Evolutionary conservation across 768 basidiomycete species (phyloP), one percentile per base, ranked within the genome.

Genomic region (Rhizopogon vinicolor): DNA sequence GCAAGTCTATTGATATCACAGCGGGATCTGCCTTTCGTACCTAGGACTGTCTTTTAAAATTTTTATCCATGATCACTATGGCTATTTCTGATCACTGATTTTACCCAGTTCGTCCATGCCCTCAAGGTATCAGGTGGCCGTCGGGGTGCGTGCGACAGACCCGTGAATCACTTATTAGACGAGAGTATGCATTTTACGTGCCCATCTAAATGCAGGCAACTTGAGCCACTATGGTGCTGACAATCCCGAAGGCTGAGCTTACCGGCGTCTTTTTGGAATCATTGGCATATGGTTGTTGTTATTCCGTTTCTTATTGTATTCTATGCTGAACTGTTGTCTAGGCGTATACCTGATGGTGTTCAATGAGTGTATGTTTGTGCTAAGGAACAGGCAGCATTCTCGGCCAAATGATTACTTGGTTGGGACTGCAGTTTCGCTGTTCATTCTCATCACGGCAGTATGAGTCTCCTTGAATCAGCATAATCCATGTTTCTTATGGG

Each of bases 301-400:
- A 41, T 10, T 7, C 25, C 14, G n/a, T 52, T 28, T 51, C 18
- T 14, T 35, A 18, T 3, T 12, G n/a, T 25, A 16, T 14, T 25
- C 12, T 7, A 13, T 44, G 16, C 39, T 33, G 9, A 42, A 35
- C 25, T 14, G 25, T 28, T 29, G 18, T 8, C 6, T 41, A 58
- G 58, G 58, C 37, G 25, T 44, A 31, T 57, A 58, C 19, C 16
- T 58, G 19, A 58, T 57, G 58, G 49, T 58, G 13, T 58, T 58
- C 18, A 46, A 12, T 18, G 43, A 57, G 8, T 58, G 58, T 39
- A 46, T 58, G 43, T 19, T 3, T 35, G 58, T 57, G 18, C 18
- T 58, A 12, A 49, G 42, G 37, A 57, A 58, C 16, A 57, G 58
- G 25, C 42, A 19, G 25, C 42, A 19, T n/a, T 52, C 55, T 28